Percentiles rank a stretch among this genome's conserved stretches.
These are phyloP conservation scores for Rugosomyces carneus DNA, from an alignment of 1,284 basidiomycete species.

Conservation along the genomic window DNA sequence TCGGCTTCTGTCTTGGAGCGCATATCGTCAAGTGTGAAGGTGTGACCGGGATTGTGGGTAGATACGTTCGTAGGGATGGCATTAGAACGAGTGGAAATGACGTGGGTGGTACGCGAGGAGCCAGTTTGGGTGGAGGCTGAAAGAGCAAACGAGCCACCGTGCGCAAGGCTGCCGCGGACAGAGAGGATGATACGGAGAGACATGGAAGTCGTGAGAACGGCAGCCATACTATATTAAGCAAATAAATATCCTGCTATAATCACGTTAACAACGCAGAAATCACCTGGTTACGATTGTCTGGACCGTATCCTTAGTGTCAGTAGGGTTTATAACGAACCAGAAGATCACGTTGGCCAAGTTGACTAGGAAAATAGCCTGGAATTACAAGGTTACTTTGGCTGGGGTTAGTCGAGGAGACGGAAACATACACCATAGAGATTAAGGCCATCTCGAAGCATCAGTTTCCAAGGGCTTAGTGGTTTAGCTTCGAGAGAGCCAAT, in stretches of 20 bases:
- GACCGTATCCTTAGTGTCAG: slow-evolving; percentile 55
- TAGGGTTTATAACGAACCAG: slow-evolving; percentile 73
- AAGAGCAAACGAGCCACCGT: slow-evolving; percentile 66
- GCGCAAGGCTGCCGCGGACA: slow-evolving; percentile 62
- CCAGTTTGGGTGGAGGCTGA: slow-evolving; percentile 35
- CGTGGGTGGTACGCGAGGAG: slow-evolving; percentile 42
- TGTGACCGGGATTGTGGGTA: slow-evolving; percentile 31
- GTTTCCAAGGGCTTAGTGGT: slow-evolving; percentile 62
- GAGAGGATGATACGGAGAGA: slow-evolving; percentile 75
- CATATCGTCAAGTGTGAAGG: slow-evolving; percentile 64
- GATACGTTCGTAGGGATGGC: slow-evolving; percentile 29
- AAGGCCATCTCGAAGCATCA: slow-evolving; percentile 81
- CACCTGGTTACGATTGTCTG: slow-evolving; percentile 69
- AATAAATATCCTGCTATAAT: neutral
- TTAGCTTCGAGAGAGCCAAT: slow-evolving; percentile 53
- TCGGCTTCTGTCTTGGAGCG: slow-evolving; percentile 44
- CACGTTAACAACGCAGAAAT: neutral
- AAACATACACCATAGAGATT: slow-evolving; percentile 66
- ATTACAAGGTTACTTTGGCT: neutral
- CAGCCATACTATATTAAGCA: slow-evolving; percentile 60
- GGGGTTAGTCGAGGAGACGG: neutral
- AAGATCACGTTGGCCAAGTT: slow-evolving; percentile 76
- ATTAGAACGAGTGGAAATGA: slow-evolving; percentile 43
- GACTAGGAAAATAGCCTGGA: slow-evolving; percentile 62
- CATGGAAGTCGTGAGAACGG: slow-evolving; percentile 79